Percentiles rank a stretch among this genome's conserved stretches.
phyloP scores from a whole-genome alignment of 345 rosid genomes.

The Rubroshorea leprosula region DNA sequence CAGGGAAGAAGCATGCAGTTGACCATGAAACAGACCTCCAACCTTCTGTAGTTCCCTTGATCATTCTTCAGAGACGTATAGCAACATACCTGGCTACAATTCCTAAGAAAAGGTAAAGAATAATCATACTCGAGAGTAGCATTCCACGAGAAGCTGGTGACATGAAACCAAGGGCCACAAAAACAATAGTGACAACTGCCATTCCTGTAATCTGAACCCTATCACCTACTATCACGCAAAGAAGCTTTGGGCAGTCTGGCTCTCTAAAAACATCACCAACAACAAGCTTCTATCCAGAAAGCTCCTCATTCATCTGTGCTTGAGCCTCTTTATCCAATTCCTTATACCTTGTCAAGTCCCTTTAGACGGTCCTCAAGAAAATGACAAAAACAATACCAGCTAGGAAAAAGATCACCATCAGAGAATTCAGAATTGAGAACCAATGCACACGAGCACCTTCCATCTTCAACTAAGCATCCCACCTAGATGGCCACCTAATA shows the following conservation, averaged over 20 bases:
- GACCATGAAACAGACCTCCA: slow-evolving; percentile 76
- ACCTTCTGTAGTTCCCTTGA: slow-evolving; percentile 72
- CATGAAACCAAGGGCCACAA: slow-evolving; percentile 79
- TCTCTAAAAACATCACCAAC: slow-evolving; percentile 88
- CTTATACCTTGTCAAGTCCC: slow-evolving; percentile 78
- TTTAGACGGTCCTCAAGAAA: slow-evolving; percentile 74
- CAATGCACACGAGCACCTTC: slow-evolving; percentile 87
- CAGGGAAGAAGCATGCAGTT: slow-evolving; percentile 75
- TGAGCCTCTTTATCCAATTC: slow-evolving; percentile 80
- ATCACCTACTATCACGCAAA: slow-evolving; percentile 72
- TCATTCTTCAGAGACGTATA: slow-evolving; percentile 64
- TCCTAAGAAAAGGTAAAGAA: slow-evolving; percentile 73
- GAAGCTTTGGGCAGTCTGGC: slow-evolving; percentile 61
- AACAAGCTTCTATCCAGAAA: slow-evolving; percentile 86
- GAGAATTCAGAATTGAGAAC: slow-evolving; percentile 78
- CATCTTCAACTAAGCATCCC: slow-evolving; percentile 90
- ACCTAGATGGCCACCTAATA: slow-evolving; percentile 74
- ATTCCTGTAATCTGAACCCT: slow-evolving; percentile 79
- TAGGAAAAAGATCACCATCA: slow-evolving; percentile 67
- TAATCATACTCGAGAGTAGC: slow-evolving; percentile 76
- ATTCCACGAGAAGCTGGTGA: slow-evolving; percentile 89
- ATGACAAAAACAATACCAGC: slow-evolving; percentile 80
- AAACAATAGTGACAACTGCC: slow-evolving; percentile 66
- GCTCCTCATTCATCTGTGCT: slow-evolving; percentile 87
- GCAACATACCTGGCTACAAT: slow-evolving; percentile 64